Conservation (phyloP, 805 yeast species). For the Pichia paraexigua region DNA sequence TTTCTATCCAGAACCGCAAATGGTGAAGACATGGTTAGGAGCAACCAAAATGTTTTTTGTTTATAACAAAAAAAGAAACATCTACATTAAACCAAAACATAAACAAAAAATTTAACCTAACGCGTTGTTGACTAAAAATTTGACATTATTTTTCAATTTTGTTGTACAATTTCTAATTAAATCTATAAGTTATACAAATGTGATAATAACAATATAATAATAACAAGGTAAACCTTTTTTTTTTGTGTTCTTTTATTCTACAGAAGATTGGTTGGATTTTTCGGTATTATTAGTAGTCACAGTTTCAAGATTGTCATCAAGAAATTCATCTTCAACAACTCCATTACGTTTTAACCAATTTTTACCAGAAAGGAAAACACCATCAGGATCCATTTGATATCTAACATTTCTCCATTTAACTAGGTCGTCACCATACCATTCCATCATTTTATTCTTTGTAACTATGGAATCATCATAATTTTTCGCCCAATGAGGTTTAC, state of each 20-base stretch:
- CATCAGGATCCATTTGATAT: slow-evolving; percentile 66
- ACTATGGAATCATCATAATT: slow-evolving; percentile 86
- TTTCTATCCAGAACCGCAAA: slow-evolving; percentile 12
- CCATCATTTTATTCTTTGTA: slow-evolving; percentile 54
- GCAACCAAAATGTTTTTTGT: no score
- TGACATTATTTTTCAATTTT: no score
- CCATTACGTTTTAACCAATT: slow-evolving; percentile 84
- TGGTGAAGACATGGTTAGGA: slow-evolving; percentile 7
- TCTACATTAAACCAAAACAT: neutral
- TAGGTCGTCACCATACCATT: slow-evolving; percentile 77
- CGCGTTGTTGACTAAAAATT: neutral
- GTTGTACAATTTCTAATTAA: no score
- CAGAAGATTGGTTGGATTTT: neutral
- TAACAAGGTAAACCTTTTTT: neutral
- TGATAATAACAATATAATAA: neutral
- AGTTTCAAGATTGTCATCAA: neutral
- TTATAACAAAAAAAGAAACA: neutral
- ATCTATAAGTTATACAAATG: neutral
- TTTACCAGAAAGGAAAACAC: slow-evolving; percentile 68
- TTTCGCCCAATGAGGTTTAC: slow-evolving; percentile 98
- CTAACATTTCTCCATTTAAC: slow-evolving; percentile 54
- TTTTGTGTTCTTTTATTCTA: neutral
- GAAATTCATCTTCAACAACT: slow-evolving; percentile 31
- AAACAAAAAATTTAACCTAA: no score
- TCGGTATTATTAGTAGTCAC: neutral